Percentiles rank a stretch among this genome's conserved stretches.
These are phyloP conservation scores for Aspergillus haitiensis DNA, from an alignment of 495 filamentous ascomycete genomes.

Conservation along the genomic window DNA sequence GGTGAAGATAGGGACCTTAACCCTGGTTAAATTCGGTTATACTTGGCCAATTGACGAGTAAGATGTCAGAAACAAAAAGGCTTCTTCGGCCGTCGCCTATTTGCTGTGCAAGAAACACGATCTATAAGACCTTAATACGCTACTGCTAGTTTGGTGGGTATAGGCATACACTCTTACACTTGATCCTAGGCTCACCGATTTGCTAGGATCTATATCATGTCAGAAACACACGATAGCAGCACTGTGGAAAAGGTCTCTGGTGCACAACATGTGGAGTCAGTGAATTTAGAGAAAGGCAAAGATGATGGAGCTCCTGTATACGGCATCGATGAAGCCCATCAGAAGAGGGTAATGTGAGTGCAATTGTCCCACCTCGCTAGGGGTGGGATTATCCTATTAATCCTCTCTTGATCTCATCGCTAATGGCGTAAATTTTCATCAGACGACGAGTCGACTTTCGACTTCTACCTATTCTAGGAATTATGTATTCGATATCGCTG, in stretches of 20 bases:
- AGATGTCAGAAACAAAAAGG: conserved; percentile 2
- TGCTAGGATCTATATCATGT: neutral
- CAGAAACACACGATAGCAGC: neutral
- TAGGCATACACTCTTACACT: neutral
- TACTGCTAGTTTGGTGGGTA: neutral
- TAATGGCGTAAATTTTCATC: neutral
- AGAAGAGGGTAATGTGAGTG: conserved; percentile 21
- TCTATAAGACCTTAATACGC: neutral
- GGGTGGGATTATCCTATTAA: neutral
- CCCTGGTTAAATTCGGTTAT: conserved; percentile 15
- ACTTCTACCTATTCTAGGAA: conserved; percentile 19
- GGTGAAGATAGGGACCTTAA: neutral
- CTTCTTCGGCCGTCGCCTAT: conserved; percentile 12
- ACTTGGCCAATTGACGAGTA: neutral
- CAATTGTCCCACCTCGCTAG: neutral
- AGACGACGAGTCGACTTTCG: conserved; percentile 20
- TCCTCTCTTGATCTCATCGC: neutral
- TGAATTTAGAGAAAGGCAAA: conserved; percentile 14
- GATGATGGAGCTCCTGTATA: conserved; percentile 2
- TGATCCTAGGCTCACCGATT: neutral
- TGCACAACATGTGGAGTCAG: conserved; percentile 16
- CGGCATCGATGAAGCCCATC: conserved; percentile 24
- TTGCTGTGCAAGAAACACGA: neutral
- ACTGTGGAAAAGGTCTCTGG: conserved; percentile 10
- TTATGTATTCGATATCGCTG: conserved; percentile 23